Percentiles rank a stretch among this genome's conserved stretches.
Conservation (phyloP, 1,139 yeast genomes). For the Diutina sp. region DNA sequence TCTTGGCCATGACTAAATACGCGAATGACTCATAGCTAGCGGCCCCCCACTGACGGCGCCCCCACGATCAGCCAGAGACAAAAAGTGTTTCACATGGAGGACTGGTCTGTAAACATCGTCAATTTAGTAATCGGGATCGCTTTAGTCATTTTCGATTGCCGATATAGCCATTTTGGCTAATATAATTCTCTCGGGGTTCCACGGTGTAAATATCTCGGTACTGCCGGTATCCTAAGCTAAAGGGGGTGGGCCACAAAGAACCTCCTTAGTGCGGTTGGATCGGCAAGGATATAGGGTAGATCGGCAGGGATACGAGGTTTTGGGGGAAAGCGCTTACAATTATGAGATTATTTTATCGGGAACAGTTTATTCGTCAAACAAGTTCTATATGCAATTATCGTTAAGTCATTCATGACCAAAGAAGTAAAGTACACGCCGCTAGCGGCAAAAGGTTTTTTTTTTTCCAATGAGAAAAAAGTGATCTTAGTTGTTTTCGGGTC, state of each 20-base stretch:
- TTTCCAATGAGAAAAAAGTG: too few relatives aligned
- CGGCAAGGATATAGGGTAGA: background rate
- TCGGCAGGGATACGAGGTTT: too few relatives aligned
- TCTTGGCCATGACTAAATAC: background rate
- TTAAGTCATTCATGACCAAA: conserved; percentile 9
- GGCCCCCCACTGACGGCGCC: background rate
- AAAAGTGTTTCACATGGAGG: background rate
- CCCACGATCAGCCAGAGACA: too few relatives aligned
- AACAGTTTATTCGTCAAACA: conserved; percentile 33
- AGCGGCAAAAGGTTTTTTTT: background rate
- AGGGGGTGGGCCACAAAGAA: too few relatives aligned
- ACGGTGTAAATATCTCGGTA: background rate
- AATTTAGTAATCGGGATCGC: too few relatives aligned
- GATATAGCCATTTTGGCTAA: too few relatives aligned
- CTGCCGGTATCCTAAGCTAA: background rate
- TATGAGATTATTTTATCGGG: background rate
- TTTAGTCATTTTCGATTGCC: too few relatives aligned
- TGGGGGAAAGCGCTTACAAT: too few relatives aligned
- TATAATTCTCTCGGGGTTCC: background rate
- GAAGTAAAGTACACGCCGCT: conserved; percentile 6
- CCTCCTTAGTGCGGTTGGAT: background rate
- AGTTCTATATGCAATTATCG: conserved; percentile 8
- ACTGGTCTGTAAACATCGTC: background rate
- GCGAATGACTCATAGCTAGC: background rate
- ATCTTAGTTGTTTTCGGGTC: conserved; percentile 91